Percentiles rank a stretch among this genome's conserved stretches.
phyloP scores from a whole-genome alignment of 2,329 filamentous ascomycete species.

The Fusarium falciforme region DNA sequence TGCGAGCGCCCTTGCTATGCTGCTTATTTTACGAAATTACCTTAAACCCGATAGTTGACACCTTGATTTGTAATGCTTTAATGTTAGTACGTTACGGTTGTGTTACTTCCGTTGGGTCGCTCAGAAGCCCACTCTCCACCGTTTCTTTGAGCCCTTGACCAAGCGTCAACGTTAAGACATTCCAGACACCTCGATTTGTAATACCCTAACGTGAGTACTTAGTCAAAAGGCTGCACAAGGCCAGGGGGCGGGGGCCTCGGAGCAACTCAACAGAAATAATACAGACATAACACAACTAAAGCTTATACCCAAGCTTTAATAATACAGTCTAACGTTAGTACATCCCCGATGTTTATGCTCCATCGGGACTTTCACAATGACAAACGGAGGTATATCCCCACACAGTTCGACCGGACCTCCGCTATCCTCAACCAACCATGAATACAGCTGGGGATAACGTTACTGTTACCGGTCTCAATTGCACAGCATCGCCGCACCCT shows the following conservation, averaged over 20 bases:
- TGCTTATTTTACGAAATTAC: not conserved
- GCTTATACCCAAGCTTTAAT: too few relatives aligned
- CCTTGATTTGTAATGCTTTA: not conserved
- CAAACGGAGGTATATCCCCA: not conserved
- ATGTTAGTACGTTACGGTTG: too few relatives aligned
- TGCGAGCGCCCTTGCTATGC: not conserved
- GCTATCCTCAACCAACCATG: not conserved
- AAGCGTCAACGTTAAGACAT: too few relatives aligned
- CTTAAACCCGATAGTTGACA: not conserved
- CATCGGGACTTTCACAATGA: not conserved
- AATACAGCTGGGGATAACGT: not conserved
- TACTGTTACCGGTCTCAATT: not conserved
- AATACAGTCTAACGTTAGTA: not conserved
- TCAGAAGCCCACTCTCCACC: too few relatives aligned
- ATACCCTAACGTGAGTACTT: not conserved
- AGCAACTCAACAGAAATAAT: too few relatives aligned
- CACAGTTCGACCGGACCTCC: not conserved
- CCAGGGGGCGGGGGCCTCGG: too few relatives aligned
- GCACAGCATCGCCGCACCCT: not conserved
- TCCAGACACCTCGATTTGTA: not conserved
- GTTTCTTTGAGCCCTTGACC: too few relatives aligned
- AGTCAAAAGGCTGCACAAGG: too few relatives aligned
- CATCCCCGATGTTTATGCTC: too few relatives aligned
- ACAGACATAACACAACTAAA: too few relatives aligned
- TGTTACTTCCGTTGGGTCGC: too few relatives aligned